These are phyloP conservation scores for Zygosaccharomyces pseudorouxii DNA, from an alignment of 805 yeast genomes.

Conservation along the genomic window DNA sequence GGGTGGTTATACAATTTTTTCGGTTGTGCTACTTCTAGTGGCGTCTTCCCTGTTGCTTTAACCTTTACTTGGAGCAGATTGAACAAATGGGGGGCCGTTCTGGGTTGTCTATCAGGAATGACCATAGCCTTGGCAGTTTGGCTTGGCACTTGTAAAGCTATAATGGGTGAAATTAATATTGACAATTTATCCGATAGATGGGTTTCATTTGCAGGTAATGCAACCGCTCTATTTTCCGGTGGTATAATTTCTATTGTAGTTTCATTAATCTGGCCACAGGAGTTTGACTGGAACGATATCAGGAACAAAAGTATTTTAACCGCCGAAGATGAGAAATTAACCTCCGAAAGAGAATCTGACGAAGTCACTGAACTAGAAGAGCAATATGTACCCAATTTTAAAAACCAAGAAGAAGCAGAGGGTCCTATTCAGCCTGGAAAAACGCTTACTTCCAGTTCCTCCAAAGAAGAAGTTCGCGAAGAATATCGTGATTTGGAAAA, in stretches of 20 bases:
- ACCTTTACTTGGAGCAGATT: conserved; percentile 40
- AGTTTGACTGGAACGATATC: conserved; percentile 37
- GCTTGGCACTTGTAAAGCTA: conserved; percentile 37
- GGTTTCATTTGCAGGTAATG: conserved; percentile 43
- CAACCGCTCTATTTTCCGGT: conserved; percentile 37
- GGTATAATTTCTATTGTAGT: conserved; percentile 34
- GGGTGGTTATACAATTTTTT: conserved; percentile 40
- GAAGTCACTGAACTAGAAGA: background rate
- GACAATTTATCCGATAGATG: conserved; percentile 34
- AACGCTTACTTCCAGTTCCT: background rate
- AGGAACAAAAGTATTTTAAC: conserved; percentile 35
- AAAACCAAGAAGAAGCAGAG: background rate
- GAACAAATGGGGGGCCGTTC: conserved; percentile 37
- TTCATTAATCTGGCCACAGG: conserved; percentile 38
- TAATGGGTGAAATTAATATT: conserved; percentile 37
- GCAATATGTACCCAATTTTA: background rate
- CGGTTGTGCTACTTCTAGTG: conserved; percentile 42
- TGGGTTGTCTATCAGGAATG: conserved; percentile 39
- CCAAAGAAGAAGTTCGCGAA: conserved; percentile 26
- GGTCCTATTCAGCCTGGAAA: background rate
- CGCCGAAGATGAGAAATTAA: conserved; percentile 6
- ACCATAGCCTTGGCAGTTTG: conserved; percentile 36
- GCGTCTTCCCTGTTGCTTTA: conserved; percentile 38
- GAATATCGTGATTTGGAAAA: conserved; percentile 1
- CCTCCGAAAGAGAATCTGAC: background rate